Evolutionary conservation across 768 basidiomycete species (phyloP).

Genomic region (Panaeolus cyanescens): DNA sequence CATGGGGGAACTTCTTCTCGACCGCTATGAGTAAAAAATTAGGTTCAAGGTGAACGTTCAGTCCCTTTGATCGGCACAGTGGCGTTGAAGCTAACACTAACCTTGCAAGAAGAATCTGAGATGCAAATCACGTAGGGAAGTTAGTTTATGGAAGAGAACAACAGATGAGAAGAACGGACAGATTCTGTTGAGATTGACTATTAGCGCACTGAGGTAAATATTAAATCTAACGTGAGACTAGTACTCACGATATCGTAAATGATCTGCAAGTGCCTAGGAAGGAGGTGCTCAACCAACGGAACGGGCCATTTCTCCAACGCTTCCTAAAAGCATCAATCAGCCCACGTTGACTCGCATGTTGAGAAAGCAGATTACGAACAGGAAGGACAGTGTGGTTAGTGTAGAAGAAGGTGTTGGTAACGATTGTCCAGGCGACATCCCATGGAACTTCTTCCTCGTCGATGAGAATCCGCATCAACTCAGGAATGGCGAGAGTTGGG

Average conservation of each 20-base stretch:
- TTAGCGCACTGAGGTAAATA: constrained; percentile 2
- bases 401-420: constrained; percentile 91
- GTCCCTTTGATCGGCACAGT: not conserved
- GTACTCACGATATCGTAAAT: constrained; percentile 79
- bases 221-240: not conserved
- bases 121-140: not conserved
- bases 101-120: constrained; percentile 70
- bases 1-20: constrained; percentile 87
- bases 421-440: constrained; percentile 86
- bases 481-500: constrained; percentile 92
- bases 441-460: constrained; percentile 92
- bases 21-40: constrained; percentile 54
- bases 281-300: constrained; percentile 77
- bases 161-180: constrained; percentile 33
- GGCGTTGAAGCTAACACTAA: constrained; percentile 25
- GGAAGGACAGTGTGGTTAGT: constrained; percentile 95
- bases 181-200: constrained; percentile 38
- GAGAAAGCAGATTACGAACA: constrained; percentile 37
- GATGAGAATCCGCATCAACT: constrained; percentile 88
- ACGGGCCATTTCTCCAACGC: constrained; percentile 93
- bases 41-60: not conserved
- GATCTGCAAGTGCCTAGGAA: constrained; percentile 91
- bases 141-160: not conserved
- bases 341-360: not conserved
- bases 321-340: constrained; percentile 46